Evolutionary conservation across 805 yeast genomes (phyloP), one percentile per base, ranked within the genome.

Genomic region (Saturnispora sanitii): DNA sequence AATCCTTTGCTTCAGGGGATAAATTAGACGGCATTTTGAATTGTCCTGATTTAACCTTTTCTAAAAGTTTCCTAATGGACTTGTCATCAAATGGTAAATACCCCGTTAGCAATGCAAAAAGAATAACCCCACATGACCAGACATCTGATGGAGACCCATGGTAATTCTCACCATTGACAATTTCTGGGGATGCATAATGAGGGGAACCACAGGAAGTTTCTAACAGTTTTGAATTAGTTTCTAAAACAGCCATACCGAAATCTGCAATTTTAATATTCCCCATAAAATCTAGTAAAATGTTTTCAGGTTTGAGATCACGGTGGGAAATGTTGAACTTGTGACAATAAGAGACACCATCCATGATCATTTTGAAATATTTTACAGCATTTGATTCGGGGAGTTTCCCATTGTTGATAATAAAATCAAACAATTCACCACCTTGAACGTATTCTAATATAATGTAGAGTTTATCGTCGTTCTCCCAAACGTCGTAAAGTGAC

Each of bases 401-500:
- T 20, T 81, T 80, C 4, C 90, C 92, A 47, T 73, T 71, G 49
- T 71, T 75, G 5, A 82, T 86, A 41, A 83, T 63, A 46, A 78
- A 69, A 53, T 83, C 92, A 50, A 83, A 83, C 41, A 83, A 62
- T 59, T 83, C 94, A 44, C 94, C 94, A n/a, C 92, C 90, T 58
- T 83, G 88, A 25, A 83, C 90, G 56, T 82, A 83, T 56, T 83
- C 94, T 38, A 83, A 62, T 13, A 83, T 86, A 48, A 83, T 59
- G 53, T 79, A 83, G 43, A 92, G 68, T 45, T 90, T 95, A 55
- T 85, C 86, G 49, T 86, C 80, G 49, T 94, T 90, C 61, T 92
- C 98, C 97, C 97, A 92, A 19, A 92, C 98, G 56, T 92, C 98
- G 57, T 87, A 92, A 30, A 92, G 67, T 20, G 92, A 82, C 74